Evolutionary conservation across 2,329 filamentous ascomycete genomes (phyloP).

Genomic region (Exophiala aquamarina): DNA sequence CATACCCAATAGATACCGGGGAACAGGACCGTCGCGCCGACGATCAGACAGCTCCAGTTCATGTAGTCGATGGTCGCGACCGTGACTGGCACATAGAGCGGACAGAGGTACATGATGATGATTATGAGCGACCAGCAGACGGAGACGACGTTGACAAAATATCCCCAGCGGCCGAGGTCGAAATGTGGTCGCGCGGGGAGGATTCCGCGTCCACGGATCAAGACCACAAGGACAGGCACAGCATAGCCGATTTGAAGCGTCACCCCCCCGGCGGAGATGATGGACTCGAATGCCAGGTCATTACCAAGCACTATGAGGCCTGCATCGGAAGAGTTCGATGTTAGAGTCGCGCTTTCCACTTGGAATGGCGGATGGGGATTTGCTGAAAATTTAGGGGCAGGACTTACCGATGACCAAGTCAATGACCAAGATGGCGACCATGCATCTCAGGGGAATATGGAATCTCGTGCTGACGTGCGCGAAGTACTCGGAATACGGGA

Average conservation of each 20-base stretch:
- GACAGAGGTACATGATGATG: conserved; percentile 21
- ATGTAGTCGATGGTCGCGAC: conserved; percentile 23
- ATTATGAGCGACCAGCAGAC: conserved; percentile 21
- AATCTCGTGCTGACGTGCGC: conserved; percentile 53
- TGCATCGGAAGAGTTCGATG: not conserved
- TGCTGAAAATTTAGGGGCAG: no score
- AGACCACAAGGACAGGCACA: conserved; percentile 20
- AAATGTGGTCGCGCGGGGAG: conserved; percentile 20
- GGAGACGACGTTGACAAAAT: conserved; percentile 20
- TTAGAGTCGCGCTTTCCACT: no score
- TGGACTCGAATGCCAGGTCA: conserved; percentile 22
- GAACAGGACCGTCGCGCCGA: conserved; percentile 20
- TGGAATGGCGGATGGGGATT: no score
- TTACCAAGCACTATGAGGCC: conserved; percentile 22
- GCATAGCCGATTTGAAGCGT: conserved; percentile 21
- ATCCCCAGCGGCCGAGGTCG: conserved; percentile 21
- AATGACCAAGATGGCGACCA: conserved; percentile 22
- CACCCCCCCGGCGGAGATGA: conserved; percentile 22
- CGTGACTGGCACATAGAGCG: conserved; percentile 24
- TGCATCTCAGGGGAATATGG: conserved; percentile 53
- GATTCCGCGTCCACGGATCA: conserved; percentile 22
- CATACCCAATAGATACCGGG: conserved; percentile 24
- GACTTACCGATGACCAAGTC: conserved; percentile 22
- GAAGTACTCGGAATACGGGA: conserved; percentile 56
- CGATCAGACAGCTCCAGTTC: conserved; percentile 23